phyloP scores from a whole-genome alignment of 352 stramenopile species.

The Aphanomyces stellatus region DNA sequence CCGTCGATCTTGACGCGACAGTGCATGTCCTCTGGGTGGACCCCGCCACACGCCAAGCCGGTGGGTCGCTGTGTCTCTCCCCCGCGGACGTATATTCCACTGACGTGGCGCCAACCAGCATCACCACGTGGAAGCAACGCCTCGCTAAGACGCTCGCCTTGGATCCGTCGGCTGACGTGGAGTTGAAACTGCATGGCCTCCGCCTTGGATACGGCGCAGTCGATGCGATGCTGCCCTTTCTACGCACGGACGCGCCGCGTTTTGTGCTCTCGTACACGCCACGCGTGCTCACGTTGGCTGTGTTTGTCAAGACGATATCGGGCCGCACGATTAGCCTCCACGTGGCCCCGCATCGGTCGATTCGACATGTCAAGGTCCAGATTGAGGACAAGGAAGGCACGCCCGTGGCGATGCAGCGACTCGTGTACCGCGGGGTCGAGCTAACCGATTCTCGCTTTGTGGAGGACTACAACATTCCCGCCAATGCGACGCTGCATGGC shows the following conservation, averaged over 20 bases:
- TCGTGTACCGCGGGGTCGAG: not conserved
- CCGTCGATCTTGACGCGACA: too few relatives aligned
- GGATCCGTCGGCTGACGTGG: not conserved
- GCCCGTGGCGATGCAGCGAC: not conserved
- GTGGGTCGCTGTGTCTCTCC: not conserved
- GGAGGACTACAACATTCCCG: not conserved
- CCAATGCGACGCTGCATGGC: not conserved
- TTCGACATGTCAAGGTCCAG: not conserved
- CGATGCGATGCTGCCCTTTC: not conserved
- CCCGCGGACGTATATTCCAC: not conserved
- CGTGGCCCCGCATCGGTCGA: not conserved
- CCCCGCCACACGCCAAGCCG: not conserved
- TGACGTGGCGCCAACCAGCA: not conserved
- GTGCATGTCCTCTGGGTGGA: not conserved
- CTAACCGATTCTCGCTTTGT: not conserved
- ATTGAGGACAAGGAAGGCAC: not conserved
- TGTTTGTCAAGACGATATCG: not conserved
- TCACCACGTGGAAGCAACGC: not conserved
- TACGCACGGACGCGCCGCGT: not conserved
- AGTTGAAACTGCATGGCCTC: not conserved
- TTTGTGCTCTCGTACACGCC: not conserved
- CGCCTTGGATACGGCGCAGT: not conserved
- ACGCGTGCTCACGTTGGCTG: not conserved
- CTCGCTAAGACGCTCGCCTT: not conserved
- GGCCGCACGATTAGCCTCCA: not conserved